Base-by-base conservation (phyloP, 331 rosid species). In the Dryas integrifolia region DNA sequence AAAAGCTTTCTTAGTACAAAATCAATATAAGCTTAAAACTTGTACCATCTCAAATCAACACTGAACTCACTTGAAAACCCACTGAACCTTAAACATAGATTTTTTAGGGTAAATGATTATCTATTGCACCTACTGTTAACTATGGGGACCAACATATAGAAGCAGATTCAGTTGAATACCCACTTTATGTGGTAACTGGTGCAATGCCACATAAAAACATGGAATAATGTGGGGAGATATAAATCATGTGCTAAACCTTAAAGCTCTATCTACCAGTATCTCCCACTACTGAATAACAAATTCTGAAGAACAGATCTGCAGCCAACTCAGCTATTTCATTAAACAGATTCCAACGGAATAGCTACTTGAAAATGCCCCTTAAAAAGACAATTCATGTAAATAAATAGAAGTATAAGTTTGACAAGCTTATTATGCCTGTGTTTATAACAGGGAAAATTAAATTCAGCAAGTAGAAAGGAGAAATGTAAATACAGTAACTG, bases 91-190 rank as follows among this genome's bases (percentile, higher is more conserved):
- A 40, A 35, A 24, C 38, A 13, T 59, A 3, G 7, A 35, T 59
- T 12, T 30, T 59, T 40, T 13, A 5, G 5, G 43, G 43, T 11
- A 24, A 11, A 11, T 58, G 41, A 58, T 58, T 3, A 26, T 58
- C 41, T 11, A 38, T 26, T 24, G 41, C 0, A n/a, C 51, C 9
- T 40, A 26, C n/a, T 8, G 10, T 58, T 26, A 6, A 26, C 8
- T 10, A 58, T 10, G 41, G 63, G 51, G 63, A 58, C 63, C 63
- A 58, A 58, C 63, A 26, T 58, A 26, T 26, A 58, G 63, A 58
- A 26, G 43, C 41, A 26, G 18, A 65, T 45, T 65, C 53, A 65
- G 7, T 65, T 43, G 13, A 16, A 65, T 16, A 8, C 52, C 69
- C 11, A 63, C 69, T 43, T 45, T 15, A 40, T 41, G 49, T 10